Evolutionary conservation across 371 early-diverging fungal species (phyloP), one percentile per base, ranked within the genome.

Genomic region (Haplosporangium sp.): DNA sequence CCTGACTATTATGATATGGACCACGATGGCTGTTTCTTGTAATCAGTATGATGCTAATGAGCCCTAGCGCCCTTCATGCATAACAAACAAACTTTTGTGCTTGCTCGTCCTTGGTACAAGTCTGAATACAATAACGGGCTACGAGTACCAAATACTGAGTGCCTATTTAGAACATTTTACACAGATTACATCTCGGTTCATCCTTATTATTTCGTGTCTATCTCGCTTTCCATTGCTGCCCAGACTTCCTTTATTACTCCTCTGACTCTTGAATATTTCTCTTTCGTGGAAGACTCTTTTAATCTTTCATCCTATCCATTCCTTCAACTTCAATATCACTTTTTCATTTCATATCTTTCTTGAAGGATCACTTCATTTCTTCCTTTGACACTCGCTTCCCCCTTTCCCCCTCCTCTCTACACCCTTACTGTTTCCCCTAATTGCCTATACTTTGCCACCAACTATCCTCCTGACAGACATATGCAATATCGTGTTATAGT

Each of bases 211-310:
- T 35, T 8, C 9, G 11, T 55, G 9, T 55, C 20, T 50, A 50
- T 50, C 55, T 34, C 13, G 55, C 55, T 53, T 53, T 53, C 53
- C 53, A 53, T 53, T 53, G 53, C 10, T 53, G 20, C n/a, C 53
- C 20, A 53, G 53, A 53, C 53, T 53, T 53, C n/a, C n/a, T 20
- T n/a, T 53, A 20, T 47, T 47, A 10, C 15, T 15, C 47, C 47
- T 47, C 47, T 3, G 15, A 11, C 50, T 50, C 50, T 50, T 15
- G n/a, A 50, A 3, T 15, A n/a, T 50, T 15, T n/a, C n/a, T 48
- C 10, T 17, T 5, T n/a, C 11, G 48, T 15, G 48, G 5, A 48
- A 48, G 44, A 42, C 27, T 27, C 44, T 42, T 42, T 11, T 11
- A 42, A 42, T 42, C 44, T 11, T 11, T 8, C 11, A 17, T 15